phyloP scores from a whole-genome alignment of 805 yeast species.

The Barnettozyma botsteinii region DNA sequence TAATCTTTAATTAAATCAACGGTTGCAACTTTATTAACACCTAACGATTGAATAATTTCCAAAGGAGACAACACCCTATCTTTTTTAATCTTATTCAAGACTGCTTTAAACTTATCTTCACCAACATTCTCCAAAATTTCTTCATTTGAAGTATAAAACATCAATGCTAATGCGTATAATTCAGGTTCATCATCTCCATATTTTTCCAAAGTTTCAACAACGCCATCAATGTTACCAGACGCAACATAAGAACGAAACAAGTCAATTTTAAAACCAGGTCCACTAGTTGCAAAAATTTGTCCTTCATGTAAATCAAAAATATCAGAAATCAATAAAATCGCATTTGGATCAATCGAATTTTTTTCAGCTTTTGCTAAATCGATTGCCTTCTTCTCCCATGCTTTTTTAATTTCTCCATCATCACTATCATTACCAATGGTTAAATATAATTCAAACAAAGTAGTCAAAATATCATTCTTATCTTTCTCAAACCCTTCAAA shows the following conservation, averaged over 20 bases:
- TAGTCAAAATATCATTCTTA: slow-evolving; percentile 64
- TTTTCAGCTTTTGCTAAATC: slow-evolving; percentile 42
- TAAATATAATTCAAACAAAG: slow-evolving; percentile 78
- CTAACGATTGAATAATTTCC: slow-evolving; percentile 67
- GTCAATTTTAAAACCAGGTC: slow-evolving; percentile 38
- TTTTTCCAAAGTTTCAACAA: slow-evolving; percentile 49
- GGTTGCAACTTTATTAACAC: slow-evolving; percentile 56
- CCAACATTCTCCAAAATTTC: slow-evolving; percentile 48
- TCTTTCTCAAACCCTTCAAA: slow-evolving; percentile 68
- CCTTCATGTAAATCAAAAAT: slow-evolving; percentile 46
- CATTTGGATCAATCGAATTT: slow-evolving; percentile 47
- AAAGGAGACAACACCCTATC: slow-evolving; percentile 59
- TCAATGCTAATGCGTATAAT: slow-evolving; percentile 59
- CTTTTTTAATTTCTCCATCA: slow-evolving; percentile 30
- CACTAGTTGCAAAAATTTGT: slow-evolving; percentile 32
- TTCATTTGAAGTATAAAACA: slow-evolving; percentile 53
- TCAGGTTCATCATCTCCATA: slow-evolving; percentile 61
- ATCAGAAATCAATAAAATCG: slow-evolving; percentile 38
- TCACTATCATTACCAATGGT: slow-evolving; percentile 43
- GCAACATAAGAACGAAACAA: slow-evolving; percentile 62
- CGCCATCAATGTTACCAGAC: slow-evolving; percentile 49
- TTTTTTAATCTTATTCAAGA: slow-evolving; percentile 49
- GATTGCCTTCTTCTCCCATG: slow-evolving; percentile 67
- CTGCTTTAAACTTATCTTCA: slow-evolving; percentile 37
- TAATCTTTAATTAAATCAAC: slow-evolving; percentile 70